A percentile compares a stretch with the other conserved stretches of the same genome.
phyloP scores from a whole-genome alignment of 352 stramenopile species.

The Globisporangium carolinianum region DNA sequence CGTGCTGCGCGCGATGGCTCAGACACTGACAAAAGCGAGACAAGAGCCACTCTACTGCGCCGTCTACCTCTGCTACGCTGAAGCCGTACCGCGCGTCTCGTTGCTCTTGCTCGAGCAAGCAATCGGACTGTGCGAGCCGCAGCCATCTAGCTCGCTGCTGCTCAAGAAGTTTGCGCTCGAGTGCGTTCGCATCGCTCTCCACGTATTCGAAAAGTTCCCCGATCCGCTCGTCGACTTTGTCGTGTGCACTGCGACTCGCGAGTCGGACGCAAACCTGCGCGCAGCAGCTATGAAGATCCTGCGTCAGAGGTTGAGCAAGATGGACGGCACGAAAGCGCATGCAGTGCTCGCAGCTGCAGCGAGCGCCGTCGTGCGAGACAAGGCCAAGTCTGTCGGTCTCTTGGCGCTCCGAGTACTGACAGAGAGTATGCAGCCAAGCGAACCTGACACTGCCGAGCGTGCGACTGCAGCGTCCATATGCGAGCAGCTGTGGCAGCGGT shows the following conservation, averaged over 20 bases:
- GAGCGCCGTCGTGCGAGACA: neutral
- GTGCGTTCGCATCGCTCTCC: neutral
- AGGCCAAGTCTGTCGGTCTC: conserved; percentile 1
- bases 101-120: neutral
- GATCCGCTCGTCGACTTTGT: neutral
- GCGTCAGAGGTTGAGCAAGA: neutral
- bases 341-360: neutral
- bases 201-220: neutral
- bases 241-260: neutral
- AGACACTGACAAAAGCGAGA: neutral
- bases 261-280: conserved; percentile 1
- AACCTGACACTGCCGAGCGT: neutral
- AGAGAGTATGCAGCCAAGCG: neutral
- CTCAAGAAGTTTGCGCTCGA: conserved; percentile 1
- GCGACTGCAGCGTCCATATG: neutral
- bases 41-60: neutral
- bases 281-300: neutral
- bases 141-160: neutral
- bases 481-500: neutral
- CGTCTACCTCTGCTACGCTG: neutral
- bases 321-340: neutral
- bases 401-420: neutral
- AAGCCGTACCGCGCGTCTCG: neutral
- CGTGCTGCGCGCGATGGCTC: neutral
- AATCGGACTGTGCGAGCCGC: neutral